phyloP scores from a whole-genome alignment of 2,329 filamentous ascomycete species.

The Colletotrichum sp. region DNA sequence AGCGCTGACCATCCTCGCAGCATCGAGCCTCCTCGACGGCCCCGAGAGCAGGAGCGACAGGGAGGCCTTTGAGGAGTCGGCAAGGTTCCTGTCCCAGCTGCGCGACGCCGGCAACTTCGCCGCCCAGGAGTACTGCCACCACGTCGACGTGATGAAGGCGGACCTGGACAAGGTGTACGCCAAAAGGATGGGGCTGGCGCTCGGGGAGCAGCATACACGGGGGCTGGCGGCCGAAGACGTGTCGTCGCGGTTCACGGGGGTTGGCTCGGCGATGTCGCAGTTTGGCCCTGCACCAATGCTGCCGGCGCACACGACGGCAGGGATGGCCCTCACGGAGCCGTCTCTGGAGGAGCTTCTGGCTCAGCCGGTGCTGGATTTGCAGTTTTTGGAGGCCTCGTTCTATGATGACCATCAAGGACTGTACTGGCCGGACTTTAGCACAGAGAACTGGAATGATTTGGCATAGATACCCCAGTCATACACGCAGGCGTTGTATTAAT shows the following conservation, averaged over 20 bases:
- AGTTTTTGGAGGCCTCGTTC: slow-evolving; percentile 32
- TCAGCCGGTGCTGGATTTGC: slow-evolving; percentile 36
- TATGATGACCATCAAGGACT: slow-evolving; percentile 22
- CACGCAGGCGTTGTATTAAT: not conserved
- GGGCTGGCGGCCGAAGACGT: not conserved
- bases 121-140: slow-evolving; percentile 44
- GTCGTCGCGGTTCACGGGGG: not conserved
- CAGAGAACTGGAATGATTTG: slow-evolving; percentile 17
- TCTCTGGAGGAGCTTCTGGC: slow-evolving; percentile 38
- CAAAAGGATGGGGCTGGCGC: not conserved
- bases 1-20: slow-evolving; percentile 45
- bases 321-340: slow-evolving; percentile 39
- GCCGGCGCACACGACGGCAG: slow-evolving; percentile 28
- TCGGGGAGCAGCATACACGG: not conserved
- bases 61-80: slow-evolving; percentile 43
- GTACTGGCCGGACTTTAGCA: slow-evolving; percentile 24
- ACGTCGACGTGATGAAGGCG: slow-evolving; percentile 38
- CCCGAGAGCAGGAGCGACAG: slow-evolving; percentile 35
- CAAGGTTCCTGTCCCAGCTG: slow-evolving; percentile 41
- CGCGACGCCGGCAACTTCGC: slow-evolving; percentile 43
- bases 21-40: slow-evolving; percentile 42
- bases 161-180: slow-evolving; percentile 1
- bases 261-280: not conserved
- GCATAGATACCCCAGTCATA: not conserved
- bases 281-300: not conserved